These are phyloP conservation scores for Ascomycota sp. DNA, from an alignment of 2,329 filamentous ascomycete genomes.

Conservation along the genomic window DNA sequence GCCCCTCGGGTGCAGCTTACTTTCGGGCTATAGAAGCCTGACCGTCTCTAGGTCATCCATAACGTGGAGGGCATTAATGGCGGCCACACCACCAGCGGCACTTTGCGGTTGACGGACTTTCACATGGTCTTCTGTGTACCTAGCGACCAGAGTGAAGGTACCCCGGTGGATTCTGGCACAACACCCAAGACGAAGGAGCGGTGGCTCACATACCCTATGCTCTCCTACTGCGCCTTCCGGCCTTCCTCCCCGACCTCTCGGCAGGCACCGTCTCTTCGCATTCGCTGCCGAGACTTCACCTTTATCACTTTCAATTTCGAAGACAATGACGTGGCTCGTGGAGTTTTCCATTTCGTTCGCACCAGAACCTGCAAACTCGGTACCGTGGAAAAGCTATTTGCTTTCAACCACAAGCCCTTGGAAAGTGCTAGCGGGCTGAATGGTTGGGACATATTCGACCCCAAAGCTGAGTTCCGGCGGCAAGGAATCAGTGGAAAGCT, in stretches of 20 bases:
- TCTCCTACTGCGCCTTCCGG: slow-evolving; percentile 59
- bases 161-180: slow-evolving; percentile 5
- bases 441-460: slow-evolving; percentile 72
- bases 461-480: slow-evolving; percentile 64
- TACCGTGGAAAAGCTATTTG: slow-evolving; percentile 73
- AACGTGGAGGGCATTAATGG: slow-evolving; percentile 39
- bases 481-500: slow-evolving; percentile 73
- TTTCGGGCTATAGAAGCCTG: slow-evolving; percentile 1
- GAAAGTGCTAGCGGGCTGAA: slow-evolving; percentile 53
- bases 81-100: slow-evolving; percentile 34
- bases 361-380: slow-evolving; percentile 63
- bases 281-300: slow-evolving; percentile 83
- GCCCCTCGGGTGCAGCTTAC: not conserved
- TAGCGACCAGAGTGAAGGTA: slow-evolving; percentile 10
- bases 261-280: slow-evolving; percentile 60
- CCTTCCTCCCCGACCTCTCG: slow-evolving; percentile 49
- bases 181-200: slow-evolving; percentile 36
- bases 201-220: slow-evolving; percentile 91
- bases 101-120: slow-evolving; percentile 40
- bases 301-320: slow-evolving; percentile 81
- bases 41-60: slow-evolving; percentile 23
- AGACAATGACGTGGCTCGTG: slow-evolving; percentile 52
- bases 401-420: slow-evolving; percentile 65
- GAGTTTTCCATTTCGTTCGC: slow-evolving; percentile 76
- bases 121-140: slow-evolving; percentile 35